Percentiles rank a stretch among this genome's conserved stretches.
Conservation (phyloP, 1,139 yeast species). For the Meyerozyma sp. region DNA sequence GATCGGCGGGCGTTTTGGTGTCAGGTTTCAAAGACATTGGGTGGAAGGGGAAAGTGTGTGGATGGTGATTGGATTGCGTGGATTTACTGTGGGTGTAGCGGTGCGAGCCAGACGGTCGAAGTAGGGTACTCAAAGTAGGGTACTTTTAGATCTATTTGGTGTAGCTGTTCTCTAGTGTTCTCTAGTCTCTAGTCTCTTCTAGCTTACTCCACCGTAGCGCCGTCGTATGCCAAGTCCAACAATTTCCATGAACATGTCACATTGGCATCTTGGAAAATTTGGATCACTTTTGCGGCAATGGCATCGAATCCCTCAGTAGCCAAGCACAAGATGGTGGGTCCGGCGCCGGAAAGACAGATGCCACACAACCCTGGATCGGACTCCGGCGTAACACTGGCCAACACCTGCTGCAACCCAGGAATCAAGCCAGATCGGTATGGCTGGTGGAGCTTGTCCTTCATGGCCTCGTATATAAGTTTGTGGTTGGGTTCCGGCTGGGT, state of each 20-base stretch:
- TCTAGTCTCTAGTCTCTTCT: neutral
- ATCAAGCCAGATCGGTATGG: constrained; percentile 88
- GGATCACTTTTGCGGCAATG: constrained; percentile 74
- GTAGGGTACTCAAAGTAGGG: too few species aligned
- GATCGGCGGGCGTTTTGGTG: constrained; percentile 8
- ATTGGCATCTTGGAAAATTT: constrained; percentile 59
- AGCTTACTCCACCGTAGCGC: constrained; percentile 48
- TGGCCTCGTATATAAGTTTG: constrained; percentile 80
- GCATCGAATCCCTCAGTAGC: constrained; percentile 84
- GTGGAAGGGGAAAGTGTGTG: neutral
- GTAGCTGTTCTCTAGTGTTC: constrained; percentile 1
- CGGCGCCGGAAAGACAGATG: constrained; percentile 94
- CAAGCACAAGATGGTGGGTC: constrained; percentile 91
- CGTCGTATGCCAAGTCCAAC: constrained; percentile 81
- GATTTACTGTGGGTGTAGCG: neutral
- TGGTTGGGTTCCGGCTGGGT: constrained; percentile 80
- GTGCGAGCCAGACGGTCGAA: too few species aligned
- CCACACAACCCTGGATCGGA: constrained; percentile 85
- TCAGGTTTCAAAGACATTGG: neutral
- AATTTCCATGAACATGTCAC: constrained; percentile 79
- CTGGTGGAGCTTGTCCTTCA: constrained; percentile 96
- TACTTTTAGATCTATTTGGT: too few species aligned
- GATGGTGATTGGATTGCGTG: neutral
- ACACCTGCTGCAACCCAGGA: constrained; percentile 83
- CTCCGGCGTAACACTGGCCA: constrained; percentile 75